phyloP scores from a whole-genome alignment of 2,329 filamentous ascomycete genomes.

The Ascochyta clinopodiicola region DNA sequence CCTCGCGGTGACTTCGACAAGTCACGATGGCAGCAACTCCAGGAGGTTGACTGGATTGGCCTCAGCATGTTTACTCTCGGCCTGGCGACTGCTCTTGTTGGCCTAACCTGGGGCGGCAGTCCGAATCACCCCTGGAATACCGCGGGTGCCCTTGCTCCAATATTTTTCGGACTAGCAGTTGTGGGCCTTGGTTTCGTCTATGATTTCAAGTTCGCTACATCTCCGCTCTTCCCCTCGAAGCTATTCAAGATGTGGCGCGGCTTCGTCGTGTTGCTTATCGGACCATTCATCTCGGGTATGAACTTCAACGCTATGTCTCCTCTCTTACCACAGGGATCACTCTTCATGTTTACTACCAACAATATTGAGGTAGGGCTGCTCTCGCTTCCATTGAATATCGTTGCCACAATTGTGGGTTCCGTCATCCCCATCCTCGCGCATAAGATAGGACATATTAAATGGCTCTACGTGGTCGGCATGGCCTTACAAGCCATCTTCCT shows the following conservation, averaged over 20 bases:
- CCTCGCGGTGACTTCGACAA: constrained; percentile 1
- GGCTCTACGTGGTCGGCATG: constrained; percentile 2
- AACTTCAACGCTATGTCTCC: constrained; percentile 1
- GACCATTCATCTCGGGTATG: constrained; percentile 3
- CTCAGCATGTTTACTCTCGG: constrained; percentile 3
- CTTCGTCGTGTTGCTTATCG: constrained; percentile 2
- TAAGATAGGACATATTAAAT: constrained; percentile 3
- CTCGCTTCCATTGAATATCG: not conserved
- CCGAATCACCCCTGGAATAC: not conserved
- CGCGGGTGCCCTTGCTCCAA: not conserved
- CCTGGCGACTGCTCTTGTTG: not conserved
- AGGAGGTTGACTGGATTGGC: not conserved
- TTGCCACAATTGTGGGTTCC: not conserved
- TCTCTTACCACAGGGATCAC: constrained; percentile 2
- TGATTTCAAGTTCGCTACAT: not conserved
- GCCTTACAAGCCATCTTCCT: constrained; percentile 2
- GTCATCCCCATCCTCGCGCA: not conserved
- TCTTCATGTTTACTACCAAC: constrained; percentile 2
- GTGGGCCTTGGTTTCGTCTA: not conserved
- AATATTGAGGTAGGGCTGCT: not conserved
- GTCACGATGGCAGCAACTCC: constrained; percentile 2
- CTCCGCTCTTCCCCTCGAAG: constrained; percentile 2
- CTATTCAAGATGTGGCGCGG: constrained; percentile 4
- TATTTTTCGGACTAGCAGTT: not conserved
- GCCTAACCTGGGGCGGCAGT: not conserved